phyloP scores from a whole-genome alignment of 257 asterid species.

The Parsonsia alboflavescens region DNA sequence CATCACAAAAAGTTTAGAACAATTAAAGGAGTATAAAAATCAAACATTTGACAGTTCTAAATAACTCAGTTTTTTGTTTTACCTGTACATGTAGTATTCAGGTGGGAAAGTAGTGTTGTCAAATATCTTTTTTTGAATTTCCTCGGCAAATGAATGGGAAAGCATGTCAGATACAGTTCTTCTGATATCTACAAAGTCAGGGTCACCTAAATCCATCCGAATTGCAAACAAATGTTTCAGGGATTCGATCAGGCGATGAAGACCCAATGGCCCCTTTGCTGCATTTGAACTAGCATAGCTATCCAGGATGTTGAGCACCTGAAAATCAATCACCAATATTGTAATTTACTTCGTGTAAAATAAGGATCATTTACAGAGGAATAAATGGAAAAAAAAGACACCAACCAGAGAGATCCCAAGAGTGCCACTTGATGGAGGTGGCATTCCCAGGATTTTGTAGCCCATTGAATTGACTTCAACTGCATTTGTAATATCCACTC shows the following conservation, averaged over 20 bases:
- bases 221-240: constrained; percentile 78
- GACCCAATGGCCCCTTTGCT: constrained; percentile 57
- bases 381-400: background rate
- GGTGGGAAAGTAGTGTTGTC: constrained; percentile 95
- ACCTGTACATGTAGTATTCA: constrained; percentile 75
- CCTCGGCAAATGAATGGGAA: constrained; percentile 64
- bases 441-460: constrained; percentile 77
- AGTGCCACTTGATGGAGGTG: constrained; percentile 92
- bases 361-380: background rate
- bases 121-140: constrained; percentile 42
- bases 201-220: constrained; percentile 84
- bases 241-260: constrained; percentile 82
- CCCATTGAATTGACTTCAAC: constrained; percentile 61
- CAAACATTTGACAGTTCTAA: background rate
- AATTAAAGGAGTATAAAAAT: background rate
- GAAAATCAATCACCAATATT: constrained; percentile 13
- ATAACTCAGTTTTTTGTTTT: background rate
- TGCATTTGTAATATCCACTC: constrained; percentile 48
- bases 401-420: constrained; percentile 78
- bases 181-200: constrained; percentile 47
- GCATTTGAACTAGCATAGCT: constrained; percentile 45
- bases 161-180: constrained; percentile 59
- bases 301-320: constrained; percentile 68
- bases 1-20: background rate
- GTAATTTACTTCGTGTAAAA: background rate